Base-by-base conservation (phyloP, 2,329 filamentous ascomycete genomes). In the Coleophoma crateriformis region DNA sequence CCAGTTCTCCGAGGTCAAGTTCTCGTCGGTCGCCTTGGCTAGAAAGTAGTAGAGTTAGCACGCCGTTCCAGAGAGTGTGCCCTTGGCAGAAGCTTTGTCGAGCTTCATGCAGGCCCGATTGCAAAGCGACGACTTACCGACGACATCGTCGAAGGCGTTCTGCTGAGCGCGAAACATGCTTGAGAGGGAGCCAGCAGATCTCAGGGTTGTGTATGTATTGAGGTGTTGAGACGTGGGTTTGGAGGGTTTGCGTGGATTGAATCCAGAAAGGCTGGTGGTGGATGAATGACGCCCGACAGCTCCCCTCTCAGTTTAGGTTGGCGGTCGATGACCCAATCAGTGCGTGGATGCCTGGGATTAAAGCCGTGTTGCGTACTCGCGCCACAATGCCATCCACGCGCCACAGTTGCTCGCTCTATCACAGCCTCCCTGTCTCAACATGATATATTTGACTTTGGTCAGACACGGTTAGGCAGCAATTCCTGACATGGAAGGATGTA, bases 21-120 rank as follows among this genome's bases (percentile, higher is more conserved):
- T 99, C 78, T 99, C 94, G 71, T 99, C 94, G 50, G 94, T 99
- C 65, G 94, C 91, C 72, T 87, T 87, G 64, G 82, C 84, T 85
- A 62, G 58, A 61, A 15, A 46, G 15, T 33, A 39, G 45, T 39
- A 54, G 51, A 47, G 50, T 59, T 33, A 60, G 58, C 52, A 54
- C 43, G 38, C 46, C 22, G 27, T 27, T 27, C 27, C 27, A 27
- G 8, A 27, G 27, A 27, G 27, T 10, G 2, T 10, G 8, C 3
- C 27, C 27, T 27, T 27, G 27, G 27, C 27, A 27, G 27, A 3
- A 27, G 27, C 27, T 27, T 27, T 10, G 7, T 27, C 44, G 33
- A 50, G 46, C 49, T 47, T 33, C 15, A 48, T 45, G 33, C 33
- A 45, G 45, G 27, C 27, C 27, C 19, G 3, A 27, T 27, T 27